Conservation (phyloP, 2,329 filamentous ascomycete genomes). For the Phialophora verrucosa region DNA sequence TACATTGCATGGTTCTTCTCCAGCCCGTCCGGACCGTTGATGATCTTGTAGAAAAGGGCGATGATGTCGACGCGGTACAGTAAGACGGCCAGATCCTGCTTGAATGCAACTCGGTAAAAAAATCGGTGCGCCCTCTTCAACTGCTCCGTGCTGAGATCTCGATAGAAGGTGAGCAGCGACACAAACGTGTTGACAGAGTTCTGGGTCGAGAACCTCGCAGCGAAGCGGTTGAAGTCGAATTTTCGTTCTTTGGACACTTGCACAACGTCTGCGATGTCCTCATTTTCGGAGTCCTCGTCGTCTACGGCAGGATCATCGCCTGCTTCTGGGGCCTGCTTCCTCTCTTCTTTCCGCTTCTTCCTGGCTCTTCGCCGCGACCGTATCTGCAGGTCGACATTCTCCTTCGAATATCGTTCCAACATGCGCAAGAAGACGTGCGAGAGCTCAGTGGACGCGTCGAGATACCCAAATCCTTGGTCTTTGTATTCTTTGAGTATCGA, state of each 20-base stretch:
- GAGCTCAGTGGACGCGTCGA: constrained; percentile 90
- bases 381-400: constrained; percentile 92
- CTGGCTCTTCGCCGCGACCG: constrained; percentile 77
- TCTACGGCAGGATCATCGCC: constrained; percentile 59
- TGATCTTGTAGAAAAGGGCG: constrained; percentile 84
- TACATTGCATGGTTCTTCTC: constrained; percentile 70
- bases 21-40: constrained; percentile 82
- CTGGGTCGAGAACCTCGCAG: constrained; percentile 80
- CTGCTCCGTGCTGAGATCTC: constrained; percentile 77
- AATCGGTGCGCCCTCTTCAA: constrained; percentile 92
- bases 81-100: constrained; percentile 87
- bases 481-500: constrained; percentile 85
- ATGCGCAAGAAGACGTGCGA: constrained; percentile 90
- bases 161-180: constrained; percentile 77
- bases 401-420: constrained; percentile 90
- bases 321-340: constrained; percentile 47
- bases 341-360: constrained; percentile 72
- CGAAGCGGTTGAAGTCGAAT: constrained; percentile 89
- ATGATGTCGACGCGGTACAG: constrained; percentile 92
- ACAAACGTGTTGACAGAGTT: constrained; percentile 88
- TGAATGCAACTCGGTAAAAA: constrained; percentile 92
- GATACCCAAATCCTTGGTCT: constrained; percentile 89
- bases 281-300: constrained; percentile 67
- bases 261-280: constrained; percentile 75
- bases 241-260: constrained; percentile 79